A percentile compares a stretch with the other conserved stretches of the same genome.
Evolutionary conservation across 257 asterid species (phyloP).

Genomic region (Solanum acaule): DNA sequence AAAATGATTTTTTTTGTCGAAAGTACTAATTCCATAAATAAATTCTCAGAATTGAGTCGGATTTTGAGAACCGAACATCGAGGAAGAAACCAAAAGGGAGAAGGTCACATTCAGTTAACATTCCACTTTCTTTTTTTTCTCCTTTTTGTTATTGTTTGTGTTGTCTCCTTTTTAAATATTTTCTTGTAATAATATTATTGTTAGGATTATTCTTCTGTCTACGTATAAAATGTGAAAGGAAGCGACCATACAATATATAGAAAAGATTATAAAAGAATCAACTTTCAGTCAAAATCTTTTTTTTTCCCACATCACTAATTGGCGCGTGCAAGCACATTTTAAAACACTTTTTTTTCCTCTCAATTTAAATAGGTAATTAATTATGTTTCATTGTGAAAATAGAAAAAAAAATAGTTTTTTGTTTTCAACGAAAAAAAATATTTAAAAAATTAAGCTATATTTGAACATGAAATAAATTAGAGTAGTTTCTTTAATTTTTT

Average conservation of each 20-base stretch:
- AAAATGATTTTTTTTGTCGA: no score
- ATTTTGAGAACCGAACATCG: background rate
- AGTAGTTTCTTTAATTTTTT: no score
- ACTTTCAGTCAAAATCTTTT: background rate
- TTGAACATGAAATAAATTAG: no score
- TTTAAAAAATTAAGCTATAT: no score
- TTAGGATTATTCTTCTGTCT: background rate
- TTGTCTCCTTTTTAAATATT: background rate
- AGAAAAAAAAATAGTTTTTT: no score
- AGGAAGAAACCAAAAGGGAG: background rate
- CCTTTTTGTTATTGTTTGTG: background rate
- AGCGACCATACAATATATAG: background rate
- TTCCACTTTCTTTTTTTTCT: background rate
- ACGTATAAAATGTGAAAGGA: background rate
- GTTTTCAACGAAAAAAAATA: no score
- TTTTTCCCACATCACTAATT: background rate
- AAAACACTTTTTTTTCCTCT: background rate
- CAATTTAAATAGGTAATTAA: background rate
- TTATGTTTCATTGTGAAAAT: no score
- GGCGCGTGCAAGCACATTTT: background rate
- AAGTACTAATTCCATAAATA: background rate
- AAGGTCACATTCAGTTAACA: background rate
- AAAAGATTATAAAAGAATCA: background rate
- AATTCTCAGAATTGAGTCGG: background rate
- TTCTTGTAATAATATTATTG: background rate